Base-by-base conservation (phyloP, 345 rosid species). In the Geranium rotundifolium region DNA sequence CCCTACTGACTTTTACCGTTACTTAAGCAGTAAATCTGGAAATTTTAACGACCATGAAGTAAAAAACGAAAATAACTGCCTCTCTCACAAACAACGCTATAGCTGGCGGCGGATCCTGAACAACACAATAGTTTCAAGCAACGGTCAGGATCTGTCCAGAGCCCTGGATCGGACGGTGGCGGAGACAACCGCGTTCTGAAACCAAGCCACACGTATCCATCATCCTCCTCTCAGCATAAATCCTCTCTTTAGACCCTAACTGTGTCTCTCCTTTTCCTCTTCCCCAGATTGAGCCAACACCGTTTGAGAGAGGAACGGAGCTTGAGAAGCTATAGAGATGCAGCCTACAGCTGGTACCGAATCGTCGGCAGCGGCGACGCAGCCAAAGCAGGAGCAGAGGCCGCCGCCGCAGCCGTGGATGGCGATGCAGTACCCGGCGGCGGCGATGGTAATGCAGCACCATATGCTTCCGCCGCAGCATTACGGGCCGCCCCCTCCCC, bases 381-480 rank as follows among this genome's bases (percentile, higher is more conserved):
- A 63, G 27, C n/a, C n/a, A n/a, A 63, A 54, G 34, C 76, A 67
- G 64, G 73, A 75, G 60, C 80, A 70, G 78, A 72, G 67, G 7
- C 81, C 65, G 12, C 84, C 56, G 58, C 77, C 65, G 17, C 83
- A 74, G 59, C 91, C 70, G 59, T 83, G 95, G 99, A 62, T 81
- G 75, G 69, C 82, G 66, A 73, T 86, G 91, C 96, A 83, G 80
- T 90, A 85, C 62, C 88, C 93, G 4, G 76, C 88, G 55, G 75
- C 91, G 15, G 82, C 95, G 30, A 79, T 87, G 90, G 78, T 89
- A 77, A 87, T 89, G 95, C 98, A 81, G 67, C 95, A 81, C 59
- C 98, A 89, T 17, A 77, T 84, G 91, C 77, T 87, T 74, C 85
- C 81, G 17, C 80, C 85, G 57, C 79, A 73, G 57, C 85, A 80